Conservation (phyloP, 2,329 filamentous ascomycete species). For the Iodosphaeria phyllophila region DNA sequence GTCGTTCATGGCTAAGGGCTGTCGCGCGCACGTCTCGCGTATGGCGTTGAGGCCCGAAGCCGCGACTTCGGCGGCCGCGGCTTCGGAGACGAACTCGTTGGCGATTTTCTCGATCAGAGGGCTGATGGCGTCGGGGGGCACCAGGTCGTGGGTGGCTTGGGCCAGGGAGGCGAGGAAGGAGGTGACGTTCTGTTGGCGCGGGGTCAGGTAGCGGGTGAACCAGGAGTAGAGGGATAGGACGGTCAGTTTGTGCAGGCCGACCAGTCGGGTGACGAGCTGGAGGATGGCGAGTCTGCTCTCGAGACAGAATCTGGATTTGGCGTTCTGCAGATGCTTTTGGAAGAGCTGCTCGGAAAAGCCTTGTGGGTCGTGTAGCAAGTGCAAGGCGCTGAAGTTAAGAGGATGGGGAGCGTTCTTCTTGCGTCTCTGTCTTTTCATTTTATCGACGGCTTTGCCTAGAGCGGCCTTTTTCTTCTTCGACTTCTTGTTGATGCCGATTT, state of each 20-base stretch:
- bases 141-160: conserved; percentile 76
- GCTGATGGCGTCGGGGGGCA: conserved; percentile 83
- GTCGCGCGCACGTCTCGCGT: conserved; percentile 78
- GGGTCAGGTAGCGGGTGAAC: conserved; percentile 83
- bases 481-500: conserved; percentile 90
- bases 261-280: conserved; percentile 75
- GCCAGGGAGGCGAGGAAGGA: conserved; percentile 84
- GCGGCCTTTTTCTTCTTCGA: conserved; percentile 68
- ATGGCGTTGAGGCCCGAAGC: conserved; percentile 89
- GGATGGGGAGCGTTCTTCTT: conserved; percentile 78
- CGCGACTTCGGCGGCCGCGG: conserved; percentile 74
- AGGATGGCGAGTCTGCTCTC: conserved; percentile 83
- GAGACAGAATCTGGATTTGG: conserved; percentile 66
- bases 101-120: conserved; percentile 88
- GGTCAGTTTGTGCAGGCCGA: conserved; percentile 83
- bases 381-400: conserved; percentile 90
- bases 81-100: conserved; percentile 96
- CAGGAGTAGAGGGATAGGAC: conserved; percentile 87
- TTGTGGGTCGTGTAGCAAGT: conserved; percentile 86
- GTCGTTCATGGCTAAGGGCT: conserved; percentile 91
- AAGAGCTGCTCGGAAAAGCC: conserved; percentile 76
- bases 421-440: conserved; percentile 63
- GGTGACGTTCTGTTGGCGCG: conserved; percentile 75
- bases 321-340: conserved; percentile 74
- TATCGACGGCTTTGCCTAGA: conserved; percentile 65